These are phyloP conservation scores for Margaritispora aquatica DNA, from an alignment of 495 filamentous ascomycete genomes.

Conservation along the genomic window DNA sequence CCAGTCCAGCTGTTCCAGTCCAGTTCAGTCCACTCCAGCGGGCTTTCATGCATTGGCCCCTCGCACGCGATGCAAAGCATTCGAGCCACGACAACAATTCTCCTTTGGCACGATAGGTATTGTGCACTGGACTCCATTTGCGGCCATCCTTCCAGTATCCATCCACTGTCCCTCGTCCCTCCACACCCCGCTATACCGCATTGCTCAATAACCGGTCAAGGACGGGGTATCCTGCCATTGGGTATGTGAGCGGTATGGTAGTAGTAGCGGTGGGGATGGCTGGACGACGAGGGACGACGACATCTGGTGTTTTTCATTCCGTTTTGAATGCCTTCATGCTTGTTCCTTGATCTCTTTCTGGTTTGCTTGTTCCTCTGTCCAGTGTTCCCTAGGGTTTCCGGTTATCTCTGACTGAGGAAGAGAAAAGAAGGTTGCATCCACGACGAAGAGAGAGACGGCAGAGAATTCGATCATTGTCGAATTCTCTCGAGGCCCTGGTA, in stretches of 20 bases:
- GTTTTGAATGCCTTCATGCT: constrained; percentile 21
- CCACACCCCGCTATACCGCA: constrained; percentile 25
- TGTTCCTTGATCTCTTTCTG: constrained; percentile 12
- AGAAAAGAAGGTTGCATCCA: not conserved
- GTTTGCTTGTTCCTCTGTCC: too few relatives aligned
- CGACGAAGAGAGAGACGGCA: not conserved
- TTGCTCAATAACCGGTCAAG: not conserved
- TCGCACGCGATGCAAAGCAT: constrained; percentile 37
- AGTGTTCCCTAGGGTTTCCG: constrained; percentile 22
- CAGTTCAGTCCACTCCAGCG: constrained; percentile 9
- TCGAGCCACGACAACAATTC: constrained; percentile 52
- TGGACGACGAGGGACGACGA: too few relatives aligned
- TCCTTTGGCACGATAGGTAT: too few relatives aligned
- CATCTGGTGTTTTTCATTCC: constrained; percentile 9
- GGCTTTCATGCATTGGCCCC: constrained; percentile 6
- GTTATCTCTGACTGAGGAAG: not conserved
- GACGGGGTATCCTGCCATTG: too few relatives aligned
- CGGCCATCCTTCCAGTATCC: constrained; percentile 2
- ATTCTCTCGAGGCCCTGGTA: constrained; percentile 18
- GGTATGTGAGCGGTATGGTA: too few relatives aligned
- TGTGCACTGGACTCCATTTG: constrained; percentile 6
- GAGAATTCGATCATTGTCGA: not conserved
- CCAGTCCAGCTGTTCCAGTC: too few relatives aligned
- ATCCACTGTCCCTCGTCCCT: too few relatives aligned
- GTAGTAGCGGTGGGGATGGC: too few relatives aligned